Base-by-base conservation (phyloP, 1,139 yeast species). In the Tardiomyces digboiensis region DNA sequence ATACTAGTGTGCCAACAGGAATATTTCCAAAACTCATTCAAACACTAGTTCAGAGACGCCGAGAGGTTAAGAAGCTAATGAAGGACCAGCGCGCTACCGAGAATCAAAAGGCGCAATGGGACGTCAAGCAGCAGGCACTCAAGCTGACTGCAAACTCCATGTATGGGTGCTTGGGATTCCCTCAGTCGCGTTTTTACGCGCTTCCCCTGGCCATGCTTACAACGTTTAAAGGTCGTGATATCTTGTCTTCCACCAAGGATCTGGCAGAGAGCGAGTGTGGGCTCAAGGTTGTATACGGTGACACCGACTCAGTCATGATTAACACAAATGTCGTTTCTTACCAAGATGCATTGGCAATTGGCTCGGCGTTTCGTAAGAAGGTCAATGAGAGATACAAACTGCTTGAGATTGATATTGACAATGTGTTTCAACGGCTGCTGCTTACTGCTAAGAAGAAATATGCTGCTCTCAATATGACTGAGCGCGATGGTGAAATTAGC, bases 221-320 rank as follows among this genome's bases (percentile, higher is more conserved):
- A 42, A 93, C 99, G 1, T 83, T 80, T 58, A 87, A 88, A 62
- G 99, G 99, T 59, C 76, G 99, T 67, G 97, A 93, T 64, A 88
- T 89, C 62, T 74, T 93, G 57, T 84, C 82, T 81, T 91, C 85
- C 57, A 91, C 99, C 0, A 79, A 95, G 61, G 94, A 85, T 57
- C 70, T 93, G 49, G 98, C 97, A 0, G 97, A 89, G 61, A 75
- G 82, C 47, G 70, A 82, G 54, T 40, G 50, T n/a, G 84, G 85
- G 0, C 71, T 91, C 48, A 73, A 87, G 48, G 98, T 93, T 43
- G 87, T 93, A 18, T 93, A 93, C 59, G 99, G 99, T 71, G 99
- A 93, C 69, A 93, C 99, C 0, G 99, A 93, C 70, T 93, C 98
- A 29, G 97, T 93, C 44, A 93, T 93, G 99, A 88, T 93, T 59